Conservation (phyloP, 2,329 filamentous ascomycete genomes). For the Fusarium pseudocircinatum region DNA sequence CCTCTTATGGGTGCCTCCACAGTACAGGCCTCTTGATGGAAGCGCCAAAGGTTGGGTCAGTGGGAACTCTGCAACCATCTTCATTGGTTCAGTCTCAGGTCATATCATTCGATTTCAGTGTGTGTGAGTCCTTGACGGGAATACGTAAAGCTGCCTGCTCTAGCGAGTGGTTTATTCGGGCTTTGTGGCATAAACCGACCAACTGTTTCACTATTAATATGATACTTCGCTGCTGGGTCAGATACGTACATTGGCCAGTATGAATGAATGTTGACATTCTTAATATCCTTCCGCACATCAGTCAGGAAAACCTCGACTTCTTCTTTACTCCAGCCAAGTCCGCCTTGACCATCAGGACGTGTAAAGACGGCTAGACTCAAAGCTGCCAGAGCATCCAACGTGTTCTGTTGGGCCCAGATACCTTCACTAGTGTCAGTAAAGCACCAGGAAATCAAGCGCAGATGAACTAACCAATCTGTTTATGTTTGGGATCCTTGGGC, state of each 20-base stretch:
- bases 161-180: neutral
- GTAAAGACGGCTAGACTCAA: neutral
- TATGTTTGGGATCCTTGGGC: conserved; percentile 26
- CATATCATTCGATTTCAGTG: accelerated
- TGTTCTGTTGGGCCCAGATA: neutral
- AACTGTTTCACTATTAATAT: neutral
- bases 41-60: neutral
- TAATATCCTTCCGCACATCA: neutral
- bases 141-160: neutral
- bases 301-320: neutral
- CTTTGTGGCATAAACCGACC: neutral
- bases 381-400: neutral
- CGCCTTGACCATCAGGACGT: neutral
- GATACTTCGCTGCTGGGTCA: accelerated
- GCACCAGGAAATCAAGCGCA: neutral
- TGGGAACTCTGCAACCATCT: neutral
- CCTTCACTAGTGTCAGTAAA: neutral
- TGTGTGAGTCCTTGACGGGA: accelerated
- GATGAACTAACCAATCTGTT: conserved; percentile 14
- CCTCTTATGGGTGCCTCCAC: neutral
- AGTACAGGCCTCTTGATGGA: neutral
- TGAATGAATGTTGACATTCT: neutral
- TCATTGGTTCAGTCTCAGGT: neutral
- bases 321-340: neutral
- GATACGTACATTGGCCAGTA: neutral